These are phyloP conservation scores for Coniochaeta ligniaria DNA, from an alignment of 2,329 filamentous ascomycete species.

Conservation along the genomic window DNA sequence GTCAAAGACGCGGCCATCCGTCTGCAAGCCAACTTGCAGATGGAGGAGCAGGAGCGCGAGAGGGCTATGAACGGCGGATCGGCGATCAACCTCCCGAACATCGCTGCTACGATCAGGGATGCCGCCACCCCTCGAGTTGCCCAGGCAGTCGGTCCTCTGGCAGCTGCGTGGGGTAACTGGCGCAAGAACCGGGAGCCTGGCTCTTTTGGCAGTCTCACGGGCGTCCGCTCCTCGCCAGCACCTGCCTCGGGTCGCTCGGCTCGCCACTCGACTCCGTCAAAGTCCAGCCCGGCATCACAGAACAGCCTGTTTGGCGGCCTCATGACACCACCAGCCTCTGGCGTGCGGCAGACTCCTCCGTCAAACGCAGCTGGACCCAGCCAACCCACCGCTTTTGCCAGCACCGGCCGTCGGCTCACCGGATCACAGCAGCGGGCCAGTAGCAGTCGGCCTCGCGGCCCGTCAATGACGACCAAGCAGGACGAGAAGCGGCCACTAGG, in stretches of 20 bases:
- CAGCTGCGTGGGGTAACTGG: conserved; percentile 98
- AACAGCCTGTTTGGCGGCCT: conserved; percentile 67
- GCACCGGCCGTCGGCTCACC: conserved; percentile 51
- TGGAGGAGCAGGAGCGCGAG: conserved; percentile 96
- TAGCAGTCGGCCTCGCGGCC: conserved; percentile 24
- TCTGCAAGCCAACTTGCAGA: conserved; percentile 88
- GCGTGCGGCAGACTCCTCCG: conserved; percentile 55
- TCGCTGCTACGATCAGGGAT: conserved; percentile 69
- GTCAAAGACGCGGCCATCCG: conserved; percentile 90
- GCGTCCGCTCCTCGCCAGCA: conserved; percentile 36
- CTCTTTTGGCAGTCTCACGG: conserved; percentile 37
- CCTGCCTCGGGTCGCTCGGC: conserved; percentile 7
- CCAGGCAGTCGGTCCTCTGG: conserved; percentile 66
- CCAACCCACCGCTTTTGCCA: conserved; percentile 55
- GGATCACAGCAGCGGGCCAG: conserved; percentile 27
- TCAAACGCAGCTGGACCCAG: conserved; percentile 14
- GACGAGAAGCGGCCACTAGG: conserved; percentile 31
- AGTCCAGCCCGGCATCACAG: conserved; percentile 45
- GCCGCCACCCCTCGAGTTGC: conserved; percentile 77
- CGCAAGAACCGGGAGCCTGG: conserved; percentile 57
- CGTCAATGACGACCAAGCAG: conserved; percentile 22
- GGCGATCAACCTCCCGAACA: conserved; percentile 61
- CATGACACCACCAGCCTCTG: conserved; percentile 81
- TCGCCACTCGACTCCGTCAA: conserved; percentile 49
- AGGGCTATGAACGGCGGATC: conserved; percentile 67